Evolutionary conservation across 768 basidiomycete species (phyloP).

Genomic region (Hericium erinaceus): DNA sequence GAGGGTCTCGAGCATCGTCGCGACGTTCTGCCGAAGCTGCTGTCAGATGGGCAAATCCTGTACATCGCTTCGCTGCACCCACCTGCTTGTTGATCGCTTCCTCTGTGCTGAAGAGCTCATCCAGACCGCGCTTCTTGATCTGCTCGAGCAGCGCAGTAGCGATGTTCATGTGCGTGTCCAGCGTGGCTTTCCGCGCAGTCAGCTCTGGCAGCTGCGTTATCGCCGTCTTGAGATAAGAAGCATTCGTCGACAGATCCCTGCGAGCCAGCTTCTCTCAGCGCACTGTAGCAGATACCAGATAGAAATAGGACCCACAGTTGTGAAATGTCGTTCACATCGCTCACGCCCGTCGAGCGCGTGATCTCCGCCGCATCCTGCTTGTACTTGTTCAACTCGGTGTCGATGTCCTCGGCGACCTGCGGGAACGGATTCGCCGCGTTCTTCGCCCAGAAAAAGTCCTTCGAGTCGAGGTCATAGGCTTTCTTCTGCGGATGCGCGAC

Average conservation of each 20-base stretch:
- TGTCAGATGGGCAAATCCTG: not conserved
- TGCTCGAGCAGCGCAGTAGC: constrained; percentile 91
- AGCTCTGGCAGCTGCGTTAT: constrained; percentile 95
- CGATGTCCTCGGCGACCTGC: constrained; percentile 96
- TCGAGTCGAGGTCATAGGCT: constrained; percentile 93
- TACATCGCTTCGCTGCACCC: constrained; percentile 5
- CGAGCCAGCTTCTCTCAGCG: not conserved
- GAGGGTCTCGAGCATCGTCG: constrained; percentile 80
- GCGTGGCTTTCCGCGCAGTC: constrained; percentile 90
- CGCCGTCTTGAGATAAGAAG: constrained; percentile 89
- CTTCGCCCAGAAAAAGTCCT: constrained; percentile 98
- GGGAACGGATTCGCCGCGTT: constrained; percentile 96
- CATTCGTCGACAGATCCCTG: constrained; percentile 88
- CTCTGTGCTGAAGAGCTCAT: constrained; percentile 96
- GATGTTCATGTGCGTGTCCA: constrained; percentile 99
- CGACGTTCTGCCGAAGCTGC: constrained; percentile 44
- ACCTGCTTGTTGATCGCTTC: constrained; percentile 86
- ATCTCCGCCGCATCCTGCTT: constrained; percentile 97
- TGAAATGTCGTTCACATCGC: constrained; percentile 89
- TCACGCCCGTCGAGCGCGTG: constrained; percentile 91
- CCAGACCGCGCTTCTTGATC: constrained; percentile 89
- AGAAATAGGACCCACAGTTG: constrained; percentile 64
- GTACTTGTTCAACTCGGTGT: constrained; percentile 81
- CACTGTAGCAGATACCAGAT: not conserved
- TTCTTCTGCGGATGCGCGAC: constrained; percentile 69